Evolutionary conservation across 164 flowering plant genomes (phyloP), one percentile per base, ranked within the genome.

Genomic region (Annona cherimola): DNA sequence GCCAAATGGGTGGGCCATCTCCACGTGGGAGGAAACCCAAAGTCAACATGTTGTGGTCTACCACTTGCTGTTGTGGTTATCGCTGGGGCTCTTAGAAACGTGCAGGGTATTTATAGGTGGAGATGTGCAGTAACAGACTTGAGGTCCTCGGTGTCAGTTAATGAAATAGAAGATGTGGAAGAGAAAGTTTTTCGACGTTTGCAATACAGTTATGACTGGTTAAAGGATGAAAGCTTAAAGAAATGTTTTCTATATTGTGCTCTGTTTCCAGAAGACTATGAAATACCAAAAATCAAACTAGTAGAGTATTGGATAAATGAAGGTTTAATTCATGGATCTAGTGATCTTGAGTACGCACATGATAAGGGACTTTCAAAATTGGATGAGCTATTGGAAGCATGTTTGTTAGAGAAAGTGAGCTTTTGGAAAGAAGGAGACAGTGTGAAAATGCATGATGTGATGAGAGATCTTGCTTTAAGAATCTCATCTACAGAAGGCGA

Each of bases 401-500:
- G 76, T 68, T 62, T 74, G 63, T 54, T 74, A 50, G 76, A 74
- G 57, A 26, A 26, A 26, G 60, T 64, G 41, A 20, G 3, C 1
- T 19, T 61, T 46, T 55, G 35, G 41, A 55, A n/a, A 61, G 73
- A 42, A 69, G 66, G 57, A 71, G 65, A 9, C 8, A 0, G 18
- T 19, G 74, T 59, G 6, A 75, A 66, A 68, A 70, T 74, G 65
- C 77, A 74, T 9, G 73, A 74, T 65, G 64, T 74, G 45, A 63
- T 69, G 5, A 69, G 69, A 46, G 69, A 55, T 11, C 9, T 74
- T 44, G 77, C 71, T 9, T 63, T 69, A 19, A 69, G 77, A 73
- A 69, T 74, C 39, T 62, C 77, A 11, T 74, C 69, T 43, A 26
- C 35, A 26, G 57, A 69, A 9, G 9, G 72, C 20, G 54, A 12